Base-by-base conservation (phyloP, 139 green algal species). In the Haematococcus sp. region DNA sequence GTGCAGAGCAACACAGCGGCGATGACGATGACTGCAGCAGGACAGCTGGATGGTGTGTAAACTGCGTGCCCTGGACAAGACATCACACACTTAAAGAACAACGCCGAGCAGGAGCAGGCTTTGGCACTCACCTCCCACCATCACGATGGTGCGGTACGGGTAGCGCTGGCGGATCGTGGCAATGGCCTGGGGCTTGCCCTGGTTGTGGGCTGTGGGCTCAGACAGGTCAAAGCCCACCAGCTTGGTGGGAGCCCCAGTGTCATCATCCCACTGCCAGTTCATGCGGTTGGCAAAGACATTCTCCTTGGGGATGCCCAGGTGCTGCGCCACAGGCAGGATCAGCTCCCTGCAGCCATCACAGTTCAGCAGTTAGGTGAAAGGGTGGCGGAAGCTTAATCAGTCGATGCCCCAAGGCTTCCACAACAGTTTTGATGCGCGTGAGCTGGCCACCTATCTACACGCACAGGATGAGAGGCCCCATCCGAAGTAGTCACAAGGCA, bases 241-340 rank as follows among this genome's bases (percentile, higher is more conserved):
- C n/a, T 77, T 76, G 23, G 74, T 87, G 19, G 75, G 75, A 56
- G 73, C 56, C 1, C 54, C 40, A 7, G 75, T 81, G 28, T 92
- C 87, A 58, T 92, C 88, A 74, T 89, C 83, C 77, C 79, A 86
- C 74, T 86, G 83, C 83, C 86, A 92, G 72, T 86, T 81, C 89
- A 94, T 93, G 56, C 88, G 76, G 81, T 94, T 94, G 66, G 89
- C 89, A 75, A 88, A 90, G 35, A 94, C 81, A 67, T 88, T 84
- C 27, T 84, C 64, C 51, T 77, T 74, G 20, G 86, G 84, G 51
- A 94, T 80, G 15, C 86, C 84, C 60, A 94, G 81, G 61, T 82
- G 69, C 32, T 73, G 34, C 3, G 84, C 86, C 33, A 94, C 83
- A 25, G 87, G 87, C 76, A 93, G 79, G 23, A 70, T 86, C 70